phyloP scores from a whole-genome alignment of 352 stramenopile species.

The Phytophthora cactorum region DNA sequence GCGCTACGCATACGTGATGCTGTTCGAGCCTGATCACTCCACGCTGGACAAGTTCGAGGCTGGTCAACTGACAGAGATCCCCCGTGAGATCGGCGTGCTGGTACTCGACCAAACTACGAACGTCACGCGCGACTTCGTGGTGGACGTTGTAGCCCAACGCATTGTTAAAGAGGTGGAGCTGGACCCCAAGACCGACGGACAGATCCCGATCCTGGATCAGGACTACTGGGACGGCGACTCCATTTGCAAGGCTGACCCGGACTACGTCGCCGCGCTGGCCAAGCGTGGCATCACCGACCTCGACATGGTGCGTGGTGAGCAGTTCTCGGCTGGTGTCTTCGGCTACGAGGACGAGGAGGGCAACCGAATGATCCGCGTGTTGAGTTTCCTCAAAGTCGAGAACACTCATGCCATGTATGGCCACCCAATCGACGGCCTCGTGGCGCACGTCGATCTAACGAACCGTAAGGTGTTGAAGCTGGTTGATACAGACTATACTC shows the following conservation, averaged over 20 bases:
- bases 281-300: constrained; percentile 56
- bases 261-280: constrained; percentile 46
- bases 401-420: constrained; percentile 57
- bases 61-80: constrained; percentile 38
- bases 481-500: constrained; percentile 50
- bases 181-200: constrained; percentile 47
- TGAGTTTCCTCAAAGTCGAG: constrained; percentile 51
- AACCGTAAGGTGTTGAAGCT: constrained; percentile 50
- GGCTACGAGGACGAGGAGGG: constrained; percentile 46
- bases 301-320: constrained; percentile 42
- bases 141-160: constrained; percentile 41
- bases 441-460: constrained; percentile 53
- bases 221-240: constrained; percentile 52
- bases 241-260: constrained; percentile 51
- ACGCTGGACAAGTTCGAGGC: constrained; percentile 48
- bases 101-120: constrained; percentile 49
- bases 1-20: constrained; percentile 61
- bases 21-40: constrained; percentile 54
- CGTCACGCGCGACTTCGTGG: constrained; percentile 42
- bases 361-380: constrained; percentile 54
- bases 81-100: constrained; percentile 48
- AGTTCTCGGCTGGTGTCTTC: constrained; percentile 57
- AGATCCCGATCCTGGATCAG: constrained; percentile 53
- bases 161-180: constrained; percentile 45
- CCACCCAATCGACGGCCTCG: constrained; percentile 54